phyloP scores from a whole-genome alignment of 192 early-diverging fungal species.

The Funneliformis mosseae region DNA sequence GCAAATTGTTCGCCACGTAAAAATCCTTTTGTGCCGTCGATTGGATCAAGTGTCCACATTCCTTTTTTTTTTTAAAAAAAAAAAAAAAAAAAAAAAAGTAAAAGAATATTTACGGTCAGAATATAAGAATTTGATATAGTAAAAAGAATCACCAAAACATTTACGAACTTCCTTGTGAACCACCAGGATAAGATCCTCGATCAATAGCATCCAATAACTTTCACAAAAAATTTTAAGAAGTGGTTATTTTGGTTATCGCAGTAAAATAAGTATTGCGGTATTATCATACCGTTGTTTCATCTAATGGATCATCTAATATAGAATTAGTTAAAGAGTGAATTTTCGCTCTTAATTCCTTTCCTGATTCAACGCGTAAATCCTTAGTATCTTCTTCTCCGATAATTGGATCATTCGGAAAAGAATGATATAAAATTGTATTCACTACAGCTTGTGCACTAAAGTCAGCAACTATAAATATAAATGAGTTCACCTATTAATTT shows the following conservation, averaged over 20 bases:
- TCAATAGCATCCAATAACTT: conserved; percentile 90
- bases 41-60: conserved; percentile 84
- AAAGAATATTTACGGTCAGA: background rate
- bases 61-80: conserved; percentile 51
- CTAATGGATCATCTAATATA: conserved; percentile 56
- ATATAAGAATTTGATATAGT: background rate
- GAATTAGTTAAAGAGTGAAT: conserved; percentile 83
- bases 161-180: conserved; percentile 32
- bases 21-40: conserved; percentile 99
- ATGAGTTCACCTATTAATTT: background rate
- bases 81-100: conserved; percentile 8
- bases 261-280: background rate
- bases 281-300: conserved; percentile 67
- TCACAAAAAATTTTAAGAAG: background rate
- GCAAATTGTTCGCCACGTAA: conserved; percentile 97
- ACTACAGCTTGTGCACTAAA: conserved; percentile 95
- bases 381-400: conserved; percentile 95
- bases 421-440: conserved; percentile 72
- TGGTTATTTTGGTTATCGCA: background rate
- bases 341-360: conserved; percentile 66
- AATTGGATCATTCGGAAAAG: conserved; percentile 88
- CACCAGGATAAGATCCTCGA: conserved; percentile 59
- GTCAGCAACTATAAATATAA: conserved; percentile 74
- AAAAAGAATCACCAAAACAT: background rate
- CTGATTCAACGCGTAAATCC: conserved; percentile 76